Percentiles rank a stretch among this genome's conserved stretches.
These are phyloP conservation scores for Lactarius deliciosus DNA, from an alignment of 768 basidiomycete species.

Conservation along the genomic window DNA sequence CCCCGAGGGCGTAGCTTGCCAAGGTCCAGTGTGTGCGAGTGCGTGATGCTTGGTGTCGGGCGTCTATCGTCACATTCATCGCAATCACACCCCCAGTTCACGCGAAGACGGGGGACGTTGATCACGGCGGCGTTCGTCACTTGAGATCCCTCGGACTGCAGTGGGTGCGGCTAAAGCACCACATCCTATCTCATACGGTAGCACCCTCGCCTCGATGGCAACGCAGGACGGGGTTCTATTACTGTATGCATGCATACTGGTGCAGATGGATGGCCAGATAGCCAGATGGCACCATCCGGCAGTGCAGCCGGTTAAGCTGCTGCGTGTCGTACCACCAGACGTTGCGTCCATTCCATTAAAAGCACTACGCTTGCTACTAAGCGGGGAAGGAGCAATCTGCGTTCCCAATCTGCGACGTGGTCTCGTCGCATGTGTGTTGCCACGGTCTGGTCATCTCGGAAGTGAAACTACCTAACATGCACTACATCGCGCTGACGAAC, in stretches of 20 bases:
- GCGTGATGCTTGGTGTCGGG: too few species aligned
- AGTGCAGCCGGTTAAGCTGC: too few species aligned
- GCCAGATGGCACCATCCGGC: too few species aligned
- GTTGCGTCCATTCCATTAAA: not conserved
- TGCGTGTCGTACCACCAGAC: too few species aligned
- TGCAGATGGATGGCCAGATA: not conserved
- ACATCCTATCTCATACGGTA: not conserved
- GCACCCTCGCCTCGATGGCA: not conserved
- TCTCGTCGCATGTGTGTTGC: not conserved
- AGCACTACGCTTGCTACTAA: not conserved
- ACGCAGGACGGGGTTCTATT: not conserved
- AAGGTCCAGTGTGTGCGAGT: too few species aligned
- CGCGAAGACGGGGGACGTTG: not conserved
- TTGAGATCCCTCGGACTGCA: not conserved
- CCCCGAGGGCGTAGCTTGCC: not conserved
- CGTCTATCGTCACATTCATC: not conserved
- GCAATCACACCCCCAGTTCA: not conserved
- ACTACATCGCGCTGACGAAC: too few species aligned
- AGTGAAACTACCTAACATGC: too few species aligned
- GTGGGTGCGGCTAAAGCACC: not conserved
- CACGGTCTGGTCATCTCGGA: too few species aligned
- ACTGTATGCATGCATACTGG: not conserved
- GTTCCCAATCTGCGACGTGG: not conserved
- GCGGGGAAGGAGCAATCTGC: not conserved
- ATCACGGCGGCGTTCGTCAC: not conserved